Base-by-base conservation (phyloP, 2,329 filamentous ascomycete species). In the Aspergillus amoenus region DNA sequence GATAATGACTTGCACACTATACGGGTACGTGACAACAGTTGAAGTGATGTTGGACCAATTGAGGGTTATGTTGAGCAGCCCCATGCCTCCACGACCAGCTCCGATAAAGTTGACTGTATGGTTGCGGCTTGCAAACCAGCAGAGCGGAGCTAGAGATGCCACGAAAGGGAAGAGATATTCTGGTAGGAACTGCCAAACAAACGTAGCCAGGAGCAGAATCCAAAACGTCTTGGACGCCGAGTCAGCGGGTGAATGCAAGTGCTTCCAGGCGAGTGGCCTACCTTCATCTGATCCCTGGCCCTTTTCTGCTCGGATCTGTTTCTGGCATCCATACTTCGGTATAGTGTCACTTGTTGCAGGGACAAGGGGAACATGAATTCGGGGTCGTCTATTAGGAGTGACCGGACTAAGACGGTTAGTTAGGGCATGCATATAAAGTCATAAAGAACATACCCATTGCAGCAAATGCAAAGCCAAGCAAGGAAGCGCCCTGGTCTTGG, bases 31-130 rank as follows among this genome's bases (percentile, higher is more conserved):
- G 40, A 52, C 21, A 5, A 52, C 49, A 3, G 27, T 76, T 24
- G 79, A 80, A n/a, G 79, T 78, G 51, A 87, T 80, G 59, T 82
- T 86, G 3, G 83, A 84, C 84, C 84, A 87, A 62, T 87, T 81
- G 17, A 87, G 71, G 2, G 80, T 81, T 2, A 86, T 71, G 57
- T 86, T 87, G 39, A 87, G 69, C 58, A 86, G 80, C 0, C 83
- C 84, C 81, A 86, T 85, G 5, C 84, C 84, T 4, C 84, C 84
- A n/a, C 85, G 78, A 0, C 84, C 84, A 4, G 81, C 79, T 1
- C 84, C 84, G 17, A 87, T 72, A 62, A 86, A 87, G 63, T 86
- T 87, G 59, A 82, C 84, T 0, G 80, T 76, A 2, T 77, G 68
- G 61, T 85, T 86, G 15, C 76, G 76, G 1, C 83, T 84, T 2